A percentile compares a stretch with the other conserved stretches of the same genome.
Evolutionary conservation across 2,329 filamentous ascomycete species (phyloP).

Genomic region (Sclerotinia trifoliorum): DNA sequence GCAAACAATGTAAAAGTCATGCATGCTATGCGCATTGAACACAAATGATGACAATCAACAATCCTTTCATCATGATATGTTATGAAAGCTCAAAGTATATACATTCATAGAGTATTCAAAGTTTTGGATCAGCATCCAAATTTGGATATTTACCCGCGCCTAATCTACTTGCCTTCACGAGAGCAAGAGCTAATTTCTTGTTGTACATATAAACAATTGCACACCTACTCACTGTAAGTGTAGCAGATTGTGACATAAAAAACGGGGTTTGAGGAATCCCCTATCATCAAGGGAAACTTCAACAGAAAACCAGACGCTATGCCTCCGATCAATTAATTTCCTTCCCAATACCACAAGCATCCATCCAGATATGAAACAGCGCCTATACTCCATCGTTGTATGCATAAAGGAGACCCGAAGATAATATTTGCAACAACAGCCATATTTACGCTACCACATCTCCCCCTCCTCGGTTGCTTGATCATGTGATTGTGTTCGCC

Average conservation of each 20-base stretch:
- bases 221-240: conserved; percentile 23
- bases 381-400: conserved; percentile 40
- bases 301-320: conserved; percentile 38
- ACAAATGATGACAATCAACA: background rate
- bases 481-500: conserved; percentile 27
- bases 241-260: conserved; percentile 32
- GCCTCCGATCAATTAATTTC: conserved; percentile 36
- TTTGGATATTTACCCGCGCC: conserved; percentile 26
- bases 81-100: background rate
- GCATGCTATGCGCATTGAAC: background rate
- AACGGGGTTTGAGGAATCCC: conserved; percentile 9
- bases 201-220: conserved; percentile 37
- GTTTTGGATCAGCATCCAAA: conserved; percentile 18
- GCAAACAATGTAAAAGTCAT: background rate
- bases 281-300: background rate
- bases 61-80: background rate
- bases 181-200: conserved; percentile 30
- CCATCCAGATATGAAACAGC: conserved; percentile 31
- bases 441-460: conserved; percentile 37
- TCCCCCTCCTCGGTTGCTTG: conserved; percentile 36
- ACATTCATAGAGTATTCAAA: conserved; percentile 19
- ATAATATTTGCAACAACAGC: conserved; percentile 15
- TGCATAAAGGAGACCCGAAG: conserved; percentile 33
- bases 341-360: conserved; percentile 24
- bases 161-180: conserved; percentile 28